Percentiles rank a stretch among this genome's conserved stretches.
These are phyloP conservation scores for Metschnikowia orientalis DNA, from an alignment of 805 yeast species.

Conservation along the genomic window DNA sequence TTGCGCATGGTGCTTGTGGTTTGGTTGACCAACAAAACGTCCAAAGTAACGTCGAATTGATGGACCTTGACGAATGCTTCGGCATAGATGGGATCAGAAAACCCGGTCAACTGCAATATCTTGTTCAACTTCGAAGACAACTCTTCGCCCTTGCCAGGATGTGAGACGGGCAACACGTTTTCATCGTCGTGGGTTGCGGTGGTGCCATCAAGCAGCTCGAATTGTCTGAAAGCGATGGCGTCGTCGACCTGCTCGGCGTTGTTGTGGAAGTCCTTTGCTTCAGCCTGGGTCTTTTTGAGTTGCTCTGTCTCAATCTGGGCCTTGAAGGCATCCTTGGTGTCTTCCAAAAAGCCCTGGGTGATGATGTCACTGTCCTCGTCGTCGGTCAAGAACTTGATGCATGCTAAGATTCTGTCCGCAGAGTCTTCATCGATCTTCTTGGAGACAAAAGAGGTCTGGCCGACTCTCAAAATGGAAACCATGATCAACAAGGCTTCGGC, in stretches of 20 bases:
- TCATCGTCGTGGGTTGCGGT: conserved; percentile 32
- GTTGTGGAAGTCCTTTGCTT: conserved; percentile 54
- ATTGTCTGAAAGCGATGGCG: conserved; percentile 73
- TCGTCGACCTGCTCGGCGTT: conserved; percentile 77
- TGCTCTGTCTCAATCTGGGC: conserved; percentile 61
- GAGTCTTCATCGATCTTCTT: conserved; percentile 93
- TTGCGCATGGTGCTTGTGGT: conserved; percentile 88
- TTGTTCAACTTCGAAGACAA: conserved; percentile 77
- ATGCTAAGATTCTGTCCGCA: conserved; percentile 87
- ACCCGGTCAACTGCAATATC: conserved; percentile 94
- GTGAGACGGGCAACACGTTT: conserved; percentile 56
- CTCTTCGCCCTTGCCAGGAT: conserved; percentile 50
- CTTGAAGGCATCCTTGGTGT: conserved; percentile 81
- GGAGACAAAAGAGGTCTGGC: conserved; percentile 64
- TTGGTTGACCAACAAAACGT: conserved; percentile 91
- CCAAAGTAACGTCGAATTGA: conserved; percentile 92
- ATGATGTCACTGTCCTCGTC: conserved; percentile 49
- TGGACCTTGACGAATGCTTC: conserved; percentile 96
- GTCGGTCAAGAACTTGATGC: conserved; percentile 73
- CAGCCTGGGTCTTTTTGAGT: conserved; percentile 50
- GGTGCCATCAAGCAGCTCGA: conserved; percentile 40
- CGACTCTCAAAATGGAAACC: conserved; percentile 87
- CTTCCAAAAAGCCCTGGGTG: conserved; percentile 75
- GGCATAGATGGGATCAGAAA: conserved; percentile 95
- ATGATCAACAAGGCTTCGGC: conserved; percentile 93